Percentiles rank a stretch among this genome's conserved stretches.
Conservation (phyloP, 345 rosid species). For the Odontarrhena argentea region DNA sequence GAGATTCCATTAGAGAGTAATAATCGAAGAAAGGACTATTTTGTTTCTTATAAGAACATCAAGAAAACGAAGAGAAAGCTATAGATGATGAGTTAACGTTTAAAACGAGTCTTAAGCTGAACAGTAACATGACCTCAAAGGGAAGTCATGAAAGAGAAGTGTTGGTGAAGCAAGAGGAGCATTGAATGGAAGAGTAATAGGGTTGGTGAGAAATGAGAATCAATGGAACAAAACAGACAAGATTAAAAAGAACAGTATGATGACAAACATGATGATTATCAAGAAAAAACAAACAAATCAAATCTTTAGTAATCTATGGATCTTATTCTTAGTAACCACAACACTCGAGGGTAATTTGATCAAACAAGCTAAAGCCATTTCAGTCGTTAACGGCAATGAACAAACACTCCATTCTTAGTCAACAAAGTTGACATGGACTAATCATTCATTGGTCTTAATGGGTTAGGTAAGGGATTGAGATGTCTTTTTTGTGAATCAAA, state of each 20-base stretch:
- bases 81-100: conserved; percentile 6
- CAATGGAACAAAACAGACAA: conserved; percentile 18
- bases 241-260: conserved; percentile 31
- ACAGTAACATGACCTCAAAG: conserved; percentile 53
- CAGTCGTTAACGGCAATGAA: conserved; percentile 11
- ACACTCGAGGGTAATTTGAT: background rate
- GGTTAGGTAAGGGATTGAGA: conserved; percentile 36
- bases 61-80: conserved; percentile 7
- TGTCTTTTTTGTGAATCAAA: conserved; percentile 12
- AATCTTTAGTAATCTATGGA: background rate
- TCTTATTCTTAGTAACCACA: conserved; percentile 17
- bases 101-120: conserved; percentile 29
- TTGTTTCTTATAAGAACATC: background rate
- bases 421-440: conserved; percentile 29
- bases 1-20: conserved; percentile 53
- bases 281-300: conserved; percentile 3
- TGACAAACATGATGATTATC: conserved; percentile 29
- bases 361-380: conserved; percentile 25
- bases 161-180: conserved; percentile 37
- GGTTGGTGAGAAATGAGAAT: conserved; percentile 46
- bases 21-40: conserved; percentile 11
- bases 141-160: conserved; percentile 40
- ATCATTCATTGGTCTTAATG: conserved; percentile 38
- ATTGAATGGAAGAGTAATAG: conserved; percentile 36
- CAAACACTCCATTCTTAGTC: conserved; percentile 8